phyloP scores from a whole-genome alignment of 2,329 filamentous ascomycete genomes.

The Exophiala sp. region DNA sequence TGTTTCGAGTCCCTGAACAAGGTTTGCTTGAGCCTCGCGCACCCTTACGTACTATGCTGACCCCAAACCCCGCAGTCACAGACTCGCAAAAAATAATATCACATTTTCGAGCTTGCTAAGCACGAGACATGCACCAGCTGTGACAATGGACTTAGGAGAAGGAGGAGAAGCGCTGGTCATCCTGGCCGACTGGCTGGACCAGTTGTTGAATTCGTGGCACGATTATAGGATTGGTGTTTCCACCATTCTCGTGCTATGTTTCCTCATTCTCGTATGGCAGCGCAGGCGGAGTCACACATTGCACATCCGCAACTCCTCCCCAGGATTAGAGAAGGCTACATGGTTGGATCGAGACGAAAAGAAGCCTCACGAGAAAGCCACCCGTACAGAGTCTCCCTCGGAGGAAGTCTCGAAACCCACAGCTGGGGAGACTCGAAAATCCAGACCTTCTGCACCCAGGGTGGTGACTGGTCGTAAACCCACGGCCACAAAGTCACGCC shows the following conservation, averaged over 20 bases:
- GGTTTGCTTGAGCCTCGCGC: too few species aligned
- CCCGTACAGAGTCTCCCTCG: not conserved
- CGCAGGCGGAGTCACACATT: conserved; percentile 9
- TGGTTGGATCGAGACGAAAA: conserved; percentile 8
- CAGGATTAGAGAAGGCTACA: conserved; percentile 18
- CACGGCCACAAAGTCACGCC: conserved; percentile 1
- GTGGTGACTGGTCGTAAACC: conserved; percentile 27
- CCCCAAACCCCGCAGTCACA: too few species aligned
- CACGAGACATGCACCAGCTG: not conserved
- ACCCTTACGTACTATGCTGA: too few species aligned
- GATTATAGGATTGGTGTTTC: conserved; percentile 19
- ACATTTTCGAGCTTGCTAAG: not conserved
- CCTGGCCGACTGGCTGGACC: conserved; percentile 26
- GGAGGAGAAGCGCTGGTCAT: conserved; percentile 21
- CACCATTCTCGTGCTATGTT: conserved; percentile 4
- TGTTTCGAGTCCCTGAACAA: too few species aligned
- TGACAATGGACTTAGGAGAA: conserved; percentile 25
- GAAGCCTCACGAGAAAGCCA: not conserved
- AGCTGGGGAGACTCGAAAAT: conserved; percentile 12
- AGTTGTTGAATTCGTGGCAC: conserved; percentile 24
- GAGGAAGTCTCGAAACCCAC: not conserved
- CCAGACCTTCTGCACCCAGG: conserved; percentile 15
- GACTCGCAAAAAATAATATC: too few species aligned
- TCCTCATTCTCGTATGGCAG: conserved; percentile 12
- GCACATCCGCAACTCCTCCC: conserved; percentile 11